A percentile compares a stretch with the other conserved stretches of the same genome.
Evolutionary conservation across 345 rosid genomes (phyloP).

Genomic region (Salix udensis): DNA sequence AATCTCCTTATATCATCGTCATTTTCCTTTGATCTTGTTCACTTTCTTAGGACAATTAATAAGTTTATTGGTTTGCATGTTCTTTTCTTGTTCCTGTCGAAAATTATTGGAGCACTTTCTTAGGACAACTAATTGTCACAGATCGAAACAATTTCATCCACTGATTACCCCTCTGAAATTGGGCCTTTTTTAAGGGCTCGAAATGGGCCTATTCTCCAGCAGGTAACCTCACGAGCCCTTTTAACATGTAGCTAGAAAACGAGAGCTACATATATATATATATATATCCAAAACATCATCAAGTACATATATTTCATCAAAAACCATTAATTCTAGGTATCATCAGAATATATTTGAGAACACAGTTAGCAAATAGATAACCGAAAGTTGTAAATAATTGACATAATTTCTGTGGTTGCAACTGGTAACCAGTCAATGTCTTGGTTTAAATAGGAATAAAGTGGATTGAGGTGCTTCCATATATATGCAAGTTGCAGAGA

Average conservation of each 20-base stretch:
- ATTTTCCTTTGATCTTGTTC: neutral
- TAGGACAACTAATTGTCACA: too few relatives aligned
- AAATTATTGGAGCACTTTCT: too few relatives aligned
- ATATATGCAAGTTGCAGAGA: too few relatives aligned
- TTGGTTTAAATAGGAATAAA: too few relatives aligned
- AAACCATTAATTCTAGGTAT: constrained; percentile 3
- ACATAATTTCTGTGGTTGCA: constrained; percentile 15
- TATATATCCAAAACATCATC: neutral
- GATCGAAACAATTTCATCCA: too few relatives aligned
- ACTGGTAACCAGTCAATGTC: neutral
- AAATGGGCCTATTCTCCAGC: neutral
- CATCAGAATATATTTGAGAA: constrained; percentile 17
- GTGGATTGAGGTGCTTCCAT: too few relatives aligned
- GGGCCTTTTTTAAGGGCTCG: too few relatives aligned
- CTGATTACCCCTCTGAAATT: too few relatives aligned
- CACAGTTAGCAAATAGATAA: constrained; percentile 14
- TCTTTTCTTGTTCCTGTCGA: too few relatives aligned
- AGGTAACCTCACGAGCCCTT: constrained; percentile 4
- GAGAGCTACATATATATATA: constrained; percentile 3
- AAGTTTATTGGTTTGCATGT: neutral
- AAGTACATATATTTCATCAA: neutral
- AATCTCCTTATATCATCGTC: too few relatives aligned
- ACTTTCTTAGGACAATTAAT: neutral
- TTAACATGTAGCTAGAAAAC: neutral
- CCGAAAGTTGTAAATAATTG: constrained; percentile 32